Base-by-base conservation (phyloP, 2,329 filamentous ascomycete species). In the Claviceps pusilla region DNA sequence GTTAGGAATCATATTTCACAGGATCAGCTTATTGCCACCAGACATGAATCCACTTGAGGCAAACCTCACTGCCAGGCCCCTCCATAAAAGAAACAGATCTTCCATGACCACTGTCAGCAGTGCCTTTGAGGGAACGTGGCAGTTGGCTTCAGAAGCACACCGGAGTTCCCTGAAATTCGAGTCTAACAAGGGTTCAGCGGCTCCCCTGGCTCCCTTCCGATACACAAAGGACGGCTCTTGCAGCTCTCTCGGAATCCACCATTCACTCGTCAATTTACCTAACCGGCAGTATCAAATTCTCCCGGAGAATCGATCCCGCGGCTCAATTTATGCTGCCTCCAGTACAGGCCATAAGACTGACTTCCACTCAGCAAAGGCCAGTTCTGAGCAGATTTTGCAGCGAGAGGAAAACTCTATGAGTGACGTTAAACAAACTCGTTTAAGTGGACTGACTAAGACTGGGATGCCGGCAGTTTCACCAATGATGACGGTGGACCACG, bases 41-140 rank as follows among this genome's bases (percentile, higher is more conserved):
- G 91, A 97, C 64, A 89, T 95, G 86, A 97, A 97, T 66, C 91
- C 91, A 1, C 76, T 97, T 14, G 90, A 96, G 66, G 82, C 87
- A 59, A 84, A 91, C 62, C 72, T 95, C 55, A 96, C 89, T 1
- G 83, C 87, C 11, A 80, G 84, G 29, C 72, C 69, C 55, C 63
- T 62, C 50, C 89, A 94, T 70, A 90, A 89, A 73, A 81, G 86
- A 64, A 90, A 87, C 67, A 80, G 79, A 67, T 78, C 76, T 1
- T 80, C 77, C 1, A 63, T 79, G 33, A 69, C 73, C 4, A 79
- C 74, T 2, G 64, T 66, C 7, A 71, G 69, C 59, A 76, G 70
- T 10, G 60, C 60, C 47, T 60, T 67, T 3, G 72, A 74, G 10
- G 79, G 86, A 57, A 86, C 86, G 66, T 80, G 84, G 54, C 68